These are phyloP conservation scores for Spatholobus suberectus DNA, from an alignment of 306 rosid species.

Conservation along the genomic window DNA sequence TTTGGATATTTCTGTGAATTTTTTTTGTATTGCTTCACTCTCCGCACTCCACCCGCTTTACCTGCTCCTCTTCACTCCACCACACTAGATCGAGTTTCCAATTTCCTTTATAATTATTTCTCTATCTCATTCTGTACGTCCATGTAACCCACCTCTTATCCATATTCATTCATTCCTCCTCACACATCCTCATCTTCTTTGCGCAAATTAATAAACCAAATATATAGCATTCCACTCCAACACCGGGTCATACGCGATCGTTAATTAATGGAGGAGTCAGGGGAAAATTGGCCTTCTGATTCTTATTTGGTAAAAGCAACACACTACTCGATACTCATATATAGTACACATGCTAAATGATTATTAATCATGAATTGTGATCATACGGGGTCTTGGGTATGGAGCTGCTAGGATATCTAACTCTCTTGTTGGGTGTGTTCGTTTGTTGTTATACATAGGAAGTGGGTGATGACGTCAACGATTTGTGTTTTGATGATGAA, in stretches of 20 bases:
- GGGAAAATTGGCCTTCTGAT: conserved; percentile 52
- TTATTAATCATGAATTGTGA: neutral
- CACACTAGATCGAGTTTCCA: too few species aligned
- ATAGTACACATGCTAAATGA: neutral
- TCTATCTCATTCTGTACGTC: too few species aligned
- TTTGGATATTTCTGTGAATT: neutral
- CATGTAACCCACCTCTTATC: too few species aligned
- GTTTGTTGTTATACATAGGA: conserved; percentile 8
- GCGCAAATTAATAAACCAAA: neutral
- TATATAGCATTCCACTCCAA: neutral
- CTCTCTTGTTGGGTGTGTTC: neutral
- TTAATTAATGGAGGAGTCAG: conserved; percentile 43
- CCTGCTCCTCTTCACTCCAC: neutral
- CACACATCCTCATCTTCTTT: too few species aligned
- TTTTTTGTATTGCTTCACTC: neutral
- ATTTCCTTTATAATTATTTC: too few species aligned
- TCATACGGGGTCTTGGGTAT: too few species aligned
- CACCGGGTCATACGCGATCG: too few species aligned
- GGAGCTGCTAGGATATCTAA: too few species aligned
- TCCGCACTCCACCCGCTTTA: too few species aligned
- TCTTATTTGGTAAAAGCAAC: conserved; percentile 34
- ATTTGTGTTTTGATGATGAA: conserved; percentile 31
- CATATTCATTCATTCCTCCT: neutral
- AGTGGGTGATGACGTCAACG: neutral
- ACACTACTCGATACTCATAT: neutral